Evolutionary conservation across 495 filamentous ascomycete genomes (phyloP), one percentile per base, ranked within the genome.

Genomic region (Tuber melanosporum): DNA sequence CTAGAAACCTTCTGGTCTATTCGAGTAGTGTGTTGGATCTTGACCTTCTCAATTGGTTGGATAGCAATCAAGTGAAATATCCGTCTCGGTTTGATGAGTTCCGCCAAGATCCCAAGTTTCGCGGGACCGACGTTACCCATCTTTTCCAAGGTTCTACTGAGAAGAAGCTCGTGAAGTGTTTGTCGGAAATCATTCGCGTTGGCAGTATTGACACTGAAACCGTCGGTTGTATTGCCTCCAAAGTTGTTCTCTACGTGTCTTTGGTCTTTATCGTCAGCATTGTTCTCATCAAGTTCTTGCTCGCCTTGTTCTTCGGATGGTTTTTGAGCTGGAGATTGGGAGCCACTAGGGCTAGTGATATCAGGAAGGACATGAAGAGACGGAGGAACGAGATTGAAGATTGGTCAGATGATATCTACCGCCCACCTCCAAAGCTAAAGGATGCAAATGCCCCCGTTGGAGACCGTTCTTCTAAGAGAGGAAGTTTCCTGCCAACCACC

Each of bases 361-460:
- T 90, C 82, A 85, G 85, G 22, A 88, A 91, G 3, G 91, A 94
- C 84, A 87, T 88, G 70, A 93, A 92, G 83, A 91, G 92, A 83
- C 90, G 96, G 70, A 91, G 95, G 74, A 91, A 93, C 76, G 93
- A 98, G 83, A 99, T 99, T 75, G 96, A 99, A 85, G 95, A 98
- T 79, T 99, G 96, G 96, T 91, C 90, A 19, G 94, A 99, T 77
- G 96, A 99, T 80, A 98, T 98, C 81, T 98, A 98, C 82, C 91
- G 93, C 43, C 91, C 94, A 17, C 93, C 93, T 3, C 92, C 93
- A 75, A 91, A 93, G 71, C 86, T 97, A 77, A 94, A 97, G 77
- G 85, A 90, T 72, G 87, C 87, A 8, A 89, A 87, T 83, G 87
- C 89, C 78, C 85, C 88, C 75, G 86, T 85, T 52, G 88, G 89